Base-by-base conservation (phyloP, 345 rosid species). In the Erodium maritimum region DNA sequence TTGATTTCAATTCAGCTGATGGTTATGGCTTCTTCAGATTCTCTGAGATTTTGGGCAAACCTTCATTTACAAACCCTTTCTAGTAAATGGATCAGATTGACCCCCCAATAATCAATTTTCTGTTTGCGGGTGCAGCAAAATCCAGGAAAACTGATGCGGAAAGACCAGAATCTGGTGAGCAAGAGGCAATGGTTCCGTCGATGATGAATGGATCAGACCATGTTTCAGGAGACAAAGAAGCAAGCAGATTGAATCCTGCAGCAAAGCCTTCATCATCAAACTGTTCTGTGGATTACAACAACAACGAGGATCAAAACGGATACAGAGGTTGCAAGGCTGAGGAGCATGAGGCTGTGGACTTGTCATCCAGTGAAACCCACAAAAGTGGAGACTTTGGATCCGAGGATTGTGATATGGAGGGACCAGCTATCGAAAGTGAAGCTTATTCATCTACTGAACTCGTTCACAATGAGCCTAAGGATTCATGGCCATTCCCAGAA, bases 61-160 rank as follows among this genome's bases (percentile, higher is more conserved):
- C n/a, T n/a, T n/a, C n/a, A n/a, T n/a, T n/a, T n/a, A n/a, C n/a
- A n/a, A n/a, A n/a, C n/a, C n/a, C n/a, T n/a, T n/a, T n/a, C n/a
- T n/a, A n/a, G n/a, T n/a, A n/a, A n/a, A n/a, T n/a, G n/a, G n/a
- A n/a, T n/a, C n/a, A n/a, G n/a, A n/a, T n/a, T n/a, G n/a, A n/a
- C n/a, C n/a, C n/a, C n/a, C n/a, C n/a, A n/a, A n/a, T n/a, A n/a
- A n/a, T n/a, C n/a, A n/a, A n/a, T n/a, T n/a, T n/a, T 2, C 24
- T 21, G 19, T 23, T 21, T 20, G 56, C 9, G 24, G 37, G 12
- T 74, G 65, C 83, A 87, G 95, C 80, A 0, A 90, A 90, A 78
- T 62, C 21, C 33, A 65, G 61, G 46, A 81, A 34, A 61, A 57
- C 65, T n/a, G 63, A 69, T 64, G 61, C 74, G 61, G 23, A 61